phyloP scores from a whole-genome alignment of 306 rosid species.

The Sicyos baderoa region DNA sequence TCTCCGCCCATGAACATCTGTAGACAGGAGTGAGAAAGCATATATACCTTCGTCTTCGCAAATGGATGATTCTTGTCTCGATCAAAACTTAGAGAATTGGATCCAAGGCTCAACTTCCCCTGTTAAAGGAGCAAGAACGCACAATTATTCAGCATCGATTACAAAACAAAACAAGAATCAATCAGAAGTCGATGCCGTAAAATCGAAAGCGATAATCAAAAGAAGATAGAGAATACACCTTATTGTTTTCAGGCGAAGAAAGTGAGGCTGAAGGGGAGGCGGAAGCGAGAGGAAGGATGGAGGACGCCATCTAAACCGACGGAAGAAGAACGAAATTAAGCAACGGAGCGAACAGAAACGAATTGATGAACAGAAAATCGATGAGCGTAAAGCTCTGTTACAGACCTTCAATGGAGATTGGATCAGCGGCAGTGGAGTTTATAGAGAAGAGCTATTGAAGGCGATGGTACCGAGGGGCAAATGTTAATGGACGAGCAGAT shows the following conservation, averaged over 20 bases:
- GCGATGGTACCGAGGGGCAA: background rate
- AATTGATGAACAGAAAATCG: background rate
- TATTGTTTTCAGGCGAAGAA: conserved; percentile 30
- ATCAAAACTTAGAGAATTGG: conserved; percentile 33
- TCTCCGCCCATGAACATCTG: no score
- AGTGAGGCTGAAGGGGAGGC: conserved; percentile 42
- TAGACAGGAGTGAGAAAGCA: background rate
- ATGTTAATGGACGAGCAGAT: background rate
- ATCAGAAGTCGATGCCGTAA: background rate
- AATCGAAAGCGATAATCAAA: background rate
- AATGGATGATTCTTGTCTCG: conserved; percentile 30
- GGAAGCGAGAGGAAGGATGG: conserved; percentile 47
- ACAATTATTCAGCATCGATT: background rate
- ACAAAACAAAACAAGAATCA: background rate
- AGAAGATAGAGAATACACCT: conserved; percentile 38
- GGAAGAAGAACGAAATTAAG: background rate
- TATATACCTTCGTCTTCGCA: conserved; percentile 40
- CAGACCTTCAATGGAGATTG: background rate
- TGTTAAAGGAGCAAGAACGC: conserved; percentile 20
- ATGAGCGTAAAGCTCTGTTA: background rate
- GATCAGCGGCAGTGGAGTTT: background rate
- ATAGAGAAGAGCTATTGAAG: background rate
- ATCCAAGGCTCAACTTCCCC: conserved; percentile 46
- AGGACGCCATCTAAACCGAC: conserved; percentile 43
- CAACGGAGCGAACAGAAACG: background rate